These are phyloP conservation scores for Hypoxylon sp. DNA, from an alignment of 2,329 filamentous ascomycete species.

Conservation along the genomic window DNA sequence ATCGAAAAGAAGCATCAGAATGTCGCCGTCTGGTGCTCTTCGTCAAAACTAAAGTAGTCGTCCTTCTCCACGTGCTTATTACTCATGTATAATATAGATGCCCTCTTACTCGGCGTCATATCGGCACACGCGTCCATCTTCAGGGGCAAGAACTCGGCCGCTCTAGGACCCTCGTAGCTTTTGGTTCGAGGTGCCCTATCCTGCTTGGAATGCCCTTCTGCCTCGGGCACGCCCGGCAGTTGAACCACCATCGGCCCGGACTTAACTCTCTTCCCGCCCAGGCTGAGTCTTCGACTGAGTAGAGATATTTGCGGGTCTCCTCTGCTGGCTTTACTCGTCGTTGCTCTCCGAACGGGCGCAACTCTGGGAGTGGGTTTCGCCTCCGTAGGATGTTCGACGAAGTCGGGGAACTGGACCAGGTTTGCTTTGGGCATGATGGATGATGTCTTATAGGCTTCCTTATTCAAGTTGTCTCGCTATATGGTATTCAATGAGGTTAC, in stretches of 20 bases:
- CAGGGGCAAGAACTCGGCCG: not conserved
- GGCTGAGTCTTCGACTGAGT: not conserved
- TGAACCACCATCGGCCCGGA: not conserved
- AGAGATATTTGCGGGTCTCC: not conserved
- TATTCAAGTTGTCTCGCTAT: not conserved
- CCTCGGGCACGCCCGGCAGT: not conserved
- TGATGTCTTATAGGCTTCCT: not conserved
- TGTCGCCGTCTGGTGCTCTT: slow-evolving; percentile 20
- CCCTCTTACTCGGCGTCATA: slow-evolving; percentile 23
- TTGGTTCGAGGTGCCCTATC: not conserved
- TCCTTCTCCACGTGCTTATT: slow-evolving; percentile 17
- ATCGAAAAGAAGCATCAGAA: slow-evolving; percentile 16
- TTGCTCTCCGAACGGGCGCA: not conserved
- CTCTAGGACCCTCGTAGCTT: not conserved
- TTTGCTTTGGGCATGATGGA: not conserved
- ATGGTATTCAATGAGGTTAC: not conserved
- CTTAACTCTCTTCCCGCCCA: not conserved
- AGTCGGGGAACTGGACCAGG: not conserved
- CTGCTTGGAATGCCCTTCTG: not conserved
- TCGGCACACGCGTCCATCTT: slow-evolving; percentile 24
- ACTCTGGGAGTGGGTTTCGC: not conserved
- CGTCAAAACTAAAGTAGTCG: slow-evolving; percentile 15
- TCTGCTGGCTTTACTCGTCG: not conserved
- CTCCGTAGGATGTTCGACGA: not conserved
- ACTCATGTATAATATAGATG: slow-evolving; percentile 29